Conservation (phyloP, 2,329 filamentous ascomycete species). For the Leptographium flavum region DNA sequence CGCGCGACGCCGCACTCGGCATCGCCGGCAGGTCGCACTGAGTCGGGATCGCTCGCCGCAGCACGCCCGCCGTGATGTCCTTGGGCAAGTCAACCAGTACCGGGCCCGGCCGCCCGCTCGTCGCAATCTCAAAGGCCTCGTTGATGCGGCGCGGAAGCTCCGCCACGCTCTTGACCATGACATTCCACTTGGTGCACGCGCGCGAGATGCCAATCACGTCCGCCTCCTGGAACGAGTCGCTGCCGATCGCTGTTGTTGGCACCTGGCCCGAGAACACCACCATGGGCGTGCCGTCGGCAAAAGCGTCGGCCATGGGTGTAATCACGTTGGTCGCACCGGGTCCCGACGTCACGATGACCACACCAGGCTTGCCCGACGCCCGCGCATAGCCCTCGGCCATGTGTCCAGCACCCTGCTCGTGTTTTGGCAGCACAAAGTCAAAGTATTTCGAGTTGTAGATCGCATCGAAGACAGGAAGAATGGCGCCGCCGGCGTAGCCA, state of each 20-base stretch:
- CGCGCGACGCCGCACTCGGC: slow-evolving; percentile 74
- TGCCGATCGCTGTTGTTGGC: slow-evolving; percentile 75
- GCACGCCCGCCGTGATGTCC: slow-evolving; percentile 78
- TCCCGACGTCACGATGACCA: slow-evolving; percentile 91
- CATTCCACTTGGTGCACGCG: slow-evolving; percentile 97
- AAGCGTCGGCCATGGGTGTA: slow-evolving; percentile 89
- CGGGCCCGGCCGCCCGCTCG: slow-evolving; percentile 80
- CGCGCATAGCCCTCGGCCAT: slow-evolving; percentile 97
- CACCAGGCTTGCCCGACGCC: slow-evolving; percentile 83
- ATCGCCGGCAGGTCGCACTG: slow-evolving; percentile 60
- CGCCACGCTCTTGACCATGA: slow-evolving; percentile 91
- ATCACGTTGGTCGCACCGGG: slow-evolving; percentile 94
- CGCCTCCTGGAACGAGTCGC: slow-evolving; percentile 93
- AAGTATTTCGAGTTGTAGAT: slow-evolving; percentile 98
- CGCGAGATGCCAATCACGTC: slow-evolving; percentile 89
- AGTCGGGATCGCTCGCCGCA: slow-evolving; percentile 71
- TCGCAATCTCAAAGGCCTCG: slow-evolving; percentile 96
- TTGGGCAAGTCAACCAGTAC: slow-evolving; percentile 94
- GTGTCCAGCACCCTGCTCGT: slow-evolving; percentile 95
- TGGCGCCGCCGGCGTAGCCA: slow-evolving; percentile 87
- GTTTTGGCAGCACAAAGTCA: slow-evolving; percentile 85
- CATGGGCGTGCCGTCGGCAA: slow-evolving; percentile 90
- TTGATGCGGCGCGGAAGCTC: slow-evolving; percentile 90
- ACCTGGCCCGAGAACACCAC: slow-evolving; percentile 96
- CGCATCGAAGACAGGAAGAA: slow-evolving; percentile 94